Conservation (phyloP, 495 filamentous ascomycete genomes). For the Trichoderma gamsii region DNA sequence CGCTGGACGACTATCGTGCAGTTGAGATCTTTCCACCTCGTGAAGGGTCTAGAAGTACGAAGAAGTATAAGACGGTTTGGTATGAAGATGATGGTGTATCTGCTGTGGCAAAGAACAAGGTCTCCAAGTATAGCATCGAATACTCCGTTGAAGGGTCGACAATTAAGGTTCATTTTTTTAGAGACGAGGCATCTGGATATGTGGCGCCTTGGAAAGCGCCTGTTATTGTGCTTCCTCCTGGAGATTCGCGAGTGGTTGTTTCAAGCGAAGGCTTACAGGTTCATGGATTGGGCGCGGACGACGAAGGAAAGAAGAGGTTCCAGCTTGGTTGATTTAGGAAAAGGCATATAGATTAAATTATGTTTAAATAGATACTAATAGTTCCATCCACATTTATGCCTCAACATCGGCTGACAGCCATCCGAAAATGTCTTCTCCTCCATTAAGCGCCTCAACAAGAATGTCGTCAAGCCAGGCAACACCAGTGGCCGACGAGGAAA, state of each 20-base stretch:
- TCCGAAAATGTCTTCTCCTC: background rate
- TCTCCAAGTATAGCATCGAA: conserved; percentile 38
- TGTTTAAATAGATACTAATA: background rate
- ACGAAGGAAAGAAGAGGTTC: conserved; percentile 9
- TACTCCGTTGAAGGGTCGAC: conserved; percentile 40
- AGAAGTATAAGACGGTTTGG: conserved; percentile 37
- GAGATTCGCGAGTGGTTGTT: conserved; percentile 36
- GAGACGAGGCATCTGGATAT: conserved; percentile 34
- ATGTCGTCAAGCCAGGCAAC: conserved; percentile 8
- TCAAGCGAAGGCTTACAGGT: conserved; percentile 25
- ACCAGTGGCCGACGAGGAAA: conserved; percentile 37
- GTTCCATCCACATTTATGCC: background rate
- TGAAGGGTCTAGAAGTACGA: conserved; percentile 21
- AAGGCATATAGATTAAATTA: background rate
- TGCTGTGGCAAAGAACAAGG: conserved; percentile 26
- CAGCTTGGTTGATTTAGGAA: background rate
- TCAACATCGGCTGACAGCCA: background rate
- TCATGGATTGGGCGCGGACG: background rate
- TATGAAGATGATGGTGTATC: conserved; percentile 57
- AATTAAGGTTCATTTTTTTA: conserved; percentile 35
- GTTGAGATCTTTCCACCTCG: conserved; percentile 59
- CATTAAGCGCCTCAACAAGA: background rate
- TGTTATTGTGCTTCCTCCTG: conserved; percentile 41
- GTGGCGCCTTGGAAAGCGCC: conserved; percentile 44
- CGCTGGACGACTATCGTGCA: conserved; percentile 55